phyloP scores from a whole-genome alignment of 2,329 filamentous ascomycete species.

The Akanthomyces dipterigenus region DNA sequence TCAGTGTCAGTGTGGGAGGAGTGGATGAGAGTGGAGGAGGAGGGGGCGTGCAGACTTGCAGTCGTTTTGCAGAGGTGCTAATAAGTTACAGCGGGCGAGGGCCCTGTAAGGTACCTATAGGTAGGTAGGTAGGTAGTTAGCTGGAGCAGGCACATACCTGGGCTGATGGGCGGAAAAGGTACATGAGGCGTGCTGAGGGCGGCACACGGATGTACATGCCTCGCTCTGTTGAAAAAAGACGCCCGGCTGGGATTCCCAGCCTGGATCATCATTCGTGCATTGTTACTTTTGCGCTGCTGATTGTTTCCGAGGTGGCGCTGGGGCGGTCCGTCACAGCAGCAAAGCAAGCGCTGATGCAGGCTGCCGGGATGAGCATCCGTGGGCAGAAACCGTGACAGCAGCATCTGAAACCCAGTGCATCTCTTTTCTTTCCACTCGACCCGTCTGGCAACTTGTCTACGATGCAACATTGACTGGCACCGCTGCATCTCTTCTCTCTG shows the following conservation, averaged over 20 bases:
- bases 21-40: constrained; percentile 18
- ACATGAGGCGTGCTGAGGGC: neutral
- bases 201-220: neutral
- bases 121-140: too few species aligned
- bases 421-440: neutral
- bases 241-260: too few species aligned
- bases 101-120: too few species aligned
- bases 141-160: too few species aligned
- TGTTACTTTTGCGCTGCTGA: neutral
- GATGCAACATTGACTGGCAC: too few species aligned
- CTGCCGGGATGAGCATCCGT: neutral
- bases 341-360: neutral
- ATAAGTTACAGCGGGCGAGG: neutral
- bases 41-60: constrained; percentile 13
- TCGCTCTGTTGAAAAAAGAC: too few species aligned
- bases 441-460: neutral
- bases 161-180: too few species aligned
- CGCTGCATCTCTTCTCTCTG: neutral
- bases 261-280: neutral
- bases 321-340: neutral
- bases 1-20: constrained; percentile 3
- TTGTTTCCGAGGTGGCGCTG: neutral
- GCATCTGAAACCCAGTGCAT: neutral
- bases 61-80: neutral
- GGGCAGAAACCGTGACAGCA: neutral